Conservation (phyloP, 1,284 basidiomycete genomes). For the Agroathelia rolfsii region DNA sequence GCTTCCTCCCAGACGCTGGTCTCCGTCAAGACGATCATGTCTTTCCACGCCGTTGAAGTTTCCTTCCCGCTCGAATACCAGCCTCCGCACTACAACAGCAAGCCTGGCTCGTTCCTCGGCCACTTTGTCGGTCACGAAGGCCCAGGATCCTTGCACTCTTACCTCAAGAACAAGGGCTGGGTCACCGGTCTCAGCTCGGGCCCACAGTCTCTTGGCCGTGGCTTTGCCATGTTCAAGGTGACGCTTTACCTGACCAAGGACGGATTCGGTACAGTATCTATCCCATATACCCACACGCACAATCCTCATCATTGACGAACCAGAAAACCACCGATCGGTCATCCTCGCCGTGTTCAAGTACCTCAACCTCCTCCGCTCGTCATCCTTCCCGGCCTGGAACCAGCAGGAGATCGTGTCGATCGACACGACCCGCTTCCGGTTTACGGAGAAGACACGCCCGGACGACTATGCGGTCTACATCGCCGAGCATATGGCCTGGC, state of each 20-base stretch:
- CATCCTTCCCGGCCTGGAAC: conserved; percentile 61
- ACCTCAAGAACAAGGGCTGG: conserved; percentile 91
- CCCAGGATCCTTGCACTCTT: conserved; percentile 85
- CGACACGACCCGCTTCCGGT: conserved; percentile 75
- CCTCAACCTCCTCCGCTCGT: conserved; percentile 69
- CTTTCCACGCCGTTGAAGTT: conserved; percentile 81
- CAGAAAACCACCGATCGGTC: conserved; percentile 74
- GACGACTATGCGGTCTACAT: conserved; percentile 78
- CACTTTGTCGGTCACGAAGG: conserved; percentile 97
- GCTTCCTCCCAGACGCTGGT: conserved; percentile 59
- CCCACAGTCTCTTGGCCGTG: conserved; percentile 63
- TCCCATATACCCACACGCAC: conserved; percentile 5
- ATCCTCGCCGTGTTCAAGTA: conserved; percentile 79
- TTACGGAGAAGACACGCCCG: conserved; percentile 78
- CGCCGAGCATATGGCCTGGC: conserved; percentile 70
- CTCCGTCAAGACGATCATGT: conserved; percentile 85
- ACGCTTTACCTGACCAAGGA: conserved; percentile 76
- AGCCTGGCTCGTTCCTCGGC: conserved; percentile 74
- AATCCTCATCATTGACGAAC: conserved; percentile 7
- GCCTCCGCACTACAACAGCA: conserved; percentile 67
- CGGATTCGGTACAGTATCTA: conserved; percentile 68
- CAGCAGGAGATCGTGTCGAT: conserved; percentile 77
- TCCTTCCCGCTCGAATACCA: conserved; percentile 86
- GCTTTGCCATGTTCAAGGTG: conserved; percentile 87
- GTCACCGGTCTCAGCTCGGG: conserved; percentile 74